Percentiles rank a stretch among this genome's conserved stretches.
phyloP scores from a whole-genome alignment of 768 basidiomycete genomes.

The Russula sp. region DNA sequence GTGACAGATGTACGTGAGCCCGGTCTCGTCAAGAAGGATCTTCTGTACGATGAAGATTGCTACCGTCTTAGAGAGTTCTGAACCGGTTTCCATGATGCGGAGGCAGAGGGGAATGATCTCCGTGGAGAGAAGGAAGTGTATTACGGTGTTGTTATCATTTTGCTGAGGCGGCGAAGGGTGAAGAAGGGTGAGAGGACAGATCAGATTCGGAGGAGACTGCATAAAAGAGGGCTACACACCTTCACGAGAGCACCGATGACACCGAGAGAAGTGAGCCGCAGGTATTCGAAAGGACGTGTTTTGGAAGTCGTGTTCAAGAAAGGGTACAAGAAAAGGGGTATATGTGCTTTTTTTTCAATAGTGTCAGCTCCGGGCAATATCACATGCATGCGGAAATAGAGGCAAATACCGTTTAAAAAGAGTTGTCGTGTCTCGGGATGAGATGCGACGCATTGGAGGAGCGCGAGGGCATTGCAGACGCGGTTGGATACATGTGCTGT shows the following conservation, averaged over 20 bases:
- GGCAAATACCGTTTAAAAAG: constrained; percentile 79
- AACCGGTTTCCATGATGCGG: constrained; percentile 99
- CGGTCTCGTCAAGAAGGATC: constrained; percentile 93
- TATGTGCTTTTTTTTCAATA: constrained; percentile 66
- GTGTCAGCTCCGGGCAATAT: neutral
- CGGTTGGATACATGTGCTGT: constrained; percentile 98
- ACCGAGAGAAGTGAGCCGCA: constrained; percentile 97
- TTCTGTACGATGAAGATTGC: constrained; percentile 99
- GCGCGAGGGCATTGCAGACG: constrained; percentile 96
- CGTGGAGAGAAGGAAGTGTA: constrained; percentile 97
- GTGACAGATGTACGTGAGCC: constrained; percentile 97
- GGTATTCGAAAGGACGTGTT: constrained; percentile 98
- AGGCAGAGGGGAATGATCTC: constrained; percentile 99
- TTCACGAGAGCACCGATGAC: constrained; percentile 99
- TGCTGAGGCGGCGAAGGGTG: constrained; percentile 50
- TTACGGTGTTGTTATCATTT: constrained; percentile 99
- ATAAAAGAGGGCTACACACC: constrained; percentile 41
- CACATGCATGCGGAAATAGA: neutral
- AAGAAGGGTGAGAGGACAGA: constrained; percentile 12
- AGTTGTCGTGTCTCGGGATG: constrained; percentile 94
- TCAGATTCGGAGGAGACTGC: neutral
- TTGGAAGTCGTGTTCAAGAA: constrained; percentile 99
- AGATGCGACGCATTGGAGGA: constrained; percentile 97
- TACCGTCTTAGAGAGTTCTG: constrained; percentile 96
- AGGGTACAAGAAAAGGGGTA: constrained; percentile 92